A percentile compares a stretch with the other conserved stretches of the same genome.
Evolutionary conservation across 768 basidiomycete genomes (phyloP).

Genomic region (Auricularia auricula-judae): DNA sequence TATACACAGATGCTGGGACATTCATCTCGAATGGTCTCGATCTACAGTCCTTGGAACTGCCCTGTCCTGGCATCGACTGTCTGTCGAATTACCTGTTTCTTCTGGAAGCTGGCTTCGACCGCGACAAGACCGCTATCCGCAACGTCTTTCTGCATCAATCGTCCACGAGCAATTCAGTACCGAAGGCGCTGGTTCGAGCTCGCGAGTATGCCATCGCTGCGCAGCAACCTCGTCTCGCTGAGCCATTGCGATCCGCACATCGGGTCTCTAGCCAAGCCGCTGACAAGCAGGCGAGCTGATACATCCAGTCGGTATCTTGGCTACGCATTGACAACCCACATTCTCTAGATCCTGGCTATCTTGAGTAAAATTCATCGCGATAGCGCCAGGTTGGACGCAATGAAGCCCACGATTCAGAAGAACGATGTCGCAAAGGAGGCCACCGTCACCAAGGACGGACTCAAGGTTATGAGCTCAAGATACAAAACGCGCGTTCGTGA

Average conservation of each 20-base stretch:
- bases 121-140: not conserved
- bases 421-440: constrained; percentile 24
- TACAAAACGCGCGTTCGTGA: constrained; percentile 31
- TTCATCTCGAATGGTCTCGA: not conserved
- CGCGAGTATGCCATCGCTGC: not conserved
- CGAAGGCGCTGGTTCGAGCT: not conserved
- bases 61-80: not conserved
- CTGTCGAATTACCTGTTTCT: not conserved
- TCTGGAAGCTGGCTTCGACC: not conserved
- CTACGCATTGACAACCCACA: not conserved
- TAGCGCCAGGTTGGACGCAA: constrained; percentile 21
- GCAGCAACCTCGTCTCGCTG: not conserved
- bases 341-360: not conserved
- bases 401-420: constrained; percentile 21
- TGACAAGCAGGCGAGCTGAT: not conserved
- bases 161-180: not conserved
- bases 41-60: not conserved
- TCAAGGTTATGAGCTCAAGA: constrained; percentile 24
- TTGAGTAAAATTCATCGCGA: constrained; percentile 10
- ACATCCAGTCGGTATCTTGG: not conserved
- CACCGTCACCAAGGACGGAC: constrained; percentile 16
- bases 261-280: not conserved
- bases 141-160: not conserved
- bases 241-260: not conserved
- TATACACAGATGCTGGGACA: not conserved